Evolutionary conservation across 2,329 filamentous ascomycete species (phyloP), one percentile per base, ranked within the genome.

Genomic region (Mycosphaerella sp.): DNA sequence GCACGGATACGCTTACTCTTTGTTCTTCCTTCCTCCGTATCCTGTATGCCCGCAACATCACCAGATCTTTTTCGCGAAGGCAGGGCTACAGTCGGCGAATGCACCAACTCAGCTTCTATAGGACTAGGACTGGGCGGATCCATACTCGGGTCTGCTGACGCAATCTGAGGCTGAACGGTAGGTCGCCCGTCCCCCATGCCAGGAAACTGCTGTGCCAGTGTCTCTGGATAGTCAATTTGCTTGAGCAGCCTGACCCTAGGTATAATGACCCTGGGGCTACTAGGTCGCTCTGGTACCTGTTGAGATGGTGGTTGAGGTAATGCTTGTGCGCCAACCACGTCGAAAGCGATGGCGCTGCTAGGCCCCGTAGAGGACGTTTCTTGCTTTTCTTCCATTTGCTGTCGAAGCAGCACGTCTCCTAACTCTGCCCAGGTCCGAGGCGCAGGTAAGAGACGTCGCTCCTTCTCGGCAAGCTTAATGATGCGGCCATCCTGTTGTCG

Each of bases 1-100:
- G 80, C 80, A 49, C 81, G 77, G 14, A 82, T 77, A 36, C 82
- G 76, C 62, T 82, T 81, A 65, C 81, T 84, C 62, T 81, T 81
- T 10, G 73, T 71, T 45, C 82, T 75, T 17, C 77, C 76, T 47
- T 78, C 78, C 56, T 84, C 81, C 10, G 72, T 71, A 48, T 84
- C 82, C 2, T 81, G 76, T 29, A 83, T 73, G 8, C 78, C 80
- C 46, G 80, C 78, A 17, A 78, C 80, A 48, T 82, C 79, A 11
- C 79, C 80, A 2, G 81, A 84, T 53, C 82, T 74, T 66, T 85
- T 85, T 17, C 82, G 75, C 21, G 74, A 74, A 9, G 71, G 71
- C 4, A 70, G 63, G 45, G 64, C 69, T n/a, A 72, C 66, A 4
- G 57, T 60, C 2, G 59, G 50, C 6, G 58, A 56, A 5, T 59